Evolutionary conservation across 176 grass and related monocot genomes (phyloP).

Genomic region (Carex scoparia): DNA sequence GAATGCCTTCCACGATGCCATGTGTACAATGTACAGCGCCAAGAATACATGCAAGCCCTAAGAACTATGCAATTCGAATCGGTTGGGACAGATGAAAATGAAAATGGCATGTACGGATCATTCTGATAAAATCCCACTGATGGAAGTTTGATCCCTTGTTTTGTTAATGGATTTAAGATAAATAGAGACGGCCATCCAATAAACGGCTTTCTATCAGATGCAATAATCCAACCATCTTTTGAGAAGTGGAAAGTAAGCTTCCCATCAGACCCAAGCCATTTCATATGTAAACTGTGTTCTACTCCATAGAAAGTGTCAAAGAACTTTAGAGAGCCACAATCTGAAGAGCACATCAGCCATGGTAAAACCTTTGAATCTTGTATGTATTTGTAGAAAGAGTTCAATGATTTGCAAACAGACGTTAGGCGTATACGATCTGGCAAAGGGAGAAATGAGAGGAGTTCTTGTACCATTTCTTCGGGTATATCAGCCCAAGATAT

Average conservation of each 20-base stretch:
- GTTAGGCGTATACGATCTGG: constrained; percentile 4
- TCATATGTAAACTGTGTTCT: background rate
- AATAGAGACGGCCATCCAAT: background rate
- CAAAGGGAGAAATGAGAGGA: constrained; percentile 16
- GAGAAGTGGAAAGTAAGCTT: constrained; percentile 10
- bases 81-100: constrained; percentile 1
- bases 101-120: background rate
- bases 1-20: background rate
- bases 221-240: constrained; percentile 31
- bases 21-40: background rate
- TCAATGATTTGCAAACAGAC: constrained; percentile 27
- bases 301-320: constrained; percentile 11
- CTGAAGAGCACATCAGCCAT: constrained; percentile 25
- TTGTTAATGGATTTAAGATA: constrained; percentile 28
- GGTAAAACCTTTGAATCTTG: constrained; percentile 22
- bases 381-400: background rate
- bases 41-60: background rate
- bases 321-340: constrained; percentile 6
- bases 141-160: background rate
- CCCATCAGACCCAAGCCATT: background rate
- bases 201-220: background rate
- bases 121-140: too few relatives aligned
- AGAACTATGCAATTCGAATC: background rate
- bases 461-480: background rate
- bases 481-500: constrained; percentile 18